Base-by-base conservation (phyloP, 805 yeast genomes). In the Starmerella scarabaei region DNA sequence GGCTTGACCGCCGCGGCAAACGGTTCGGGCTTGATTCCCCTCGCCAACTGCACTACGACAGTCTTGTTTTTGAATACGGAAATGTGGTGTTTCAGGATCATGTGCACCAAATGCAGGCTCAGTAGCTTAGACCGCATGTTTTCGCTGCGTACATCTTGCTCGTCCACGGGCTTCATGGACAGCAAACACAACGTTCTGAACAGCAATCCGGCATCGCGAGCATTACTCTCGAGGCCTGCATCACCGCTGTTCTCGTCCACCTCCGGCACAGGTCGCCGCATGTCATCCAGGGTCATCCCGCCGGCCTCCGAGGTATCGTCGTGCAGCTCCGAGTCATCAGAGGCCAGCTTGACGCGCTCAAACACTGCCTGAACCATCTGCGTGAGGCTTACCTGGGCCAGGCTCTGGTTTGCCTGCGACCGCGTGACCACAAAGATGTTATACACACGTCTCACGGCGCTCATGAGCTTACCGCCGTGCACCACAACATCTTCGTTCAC, bases 171-270 rank as follows among this genome's bases (percentile, higher is more conserved):
- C 59, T 91, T 91, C 35, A 82, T 80, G 3, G 96, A 81, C 15
- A 91, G 70, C 55, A 84, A 85, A 58, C 95, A 82, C 91, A 91
- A 80, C 1, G 96, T 88, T 56, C 99, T 73, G 61, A 91, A 85
- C 3, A 91, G 72, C 43, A 91, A 66, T 54, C 86, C 88, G 0
- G 97, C 96, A 58, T 91, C 99, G 53, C 84, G 86, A 16, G 83
- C 76, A 1, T 69, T 73, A 26, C 77, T 59, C 43, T 82, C 93
- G 47, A 73, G 75, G 43, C 75, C 83, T 37, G 68, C 71, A 29
- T 57, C 57, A 3, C 61, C 66, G 35, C 58, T 64, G 62, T 56
- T 59, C 3, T 51, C 58, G 34, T 61, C 64, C 20, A 47, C 41
- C 18, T 46, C 52, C 2, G 51, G 48, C 17, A 47, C 36, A 47